Evolutionary conservation across 148 eudicot species (phyloP).

Genomic region (Fagopyrum esculentum): DNA sequence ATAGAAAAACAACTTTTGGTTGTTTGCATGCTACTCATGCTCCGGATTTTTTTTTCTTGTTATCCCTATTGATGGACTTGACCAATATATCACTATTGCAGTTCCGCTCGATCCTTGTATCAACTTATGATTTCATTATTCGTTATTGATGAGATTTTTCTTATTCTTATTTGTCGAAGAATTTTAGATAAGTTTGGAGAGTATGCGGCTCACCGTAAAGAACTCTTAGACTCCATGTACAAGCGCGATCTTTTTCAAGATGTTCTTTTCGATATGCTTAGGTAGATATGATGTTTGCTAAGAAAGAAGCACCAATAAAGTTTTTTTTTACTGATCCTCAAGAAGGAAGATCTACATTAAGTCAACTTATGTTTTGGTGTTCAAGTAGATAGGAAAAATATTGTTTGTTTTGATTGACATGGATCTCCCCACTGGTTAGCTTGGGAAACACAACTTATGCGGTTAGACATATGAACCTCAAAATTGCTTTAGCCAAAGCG

Average conservation of each 20-base stretch:
- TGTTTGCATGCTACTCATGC: not conserved
- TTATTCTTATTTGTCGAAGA: not conserved
- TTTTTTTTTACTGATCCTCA: too few relatives aligned
- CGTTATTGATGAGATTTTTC: not conserved
- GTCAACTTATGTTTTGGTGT: too few relatives aligned
- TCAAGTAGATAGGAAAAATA: too few relatives aligned
- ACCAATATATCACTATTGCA: not conserved
- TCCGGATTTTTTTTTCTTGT: not conserved
- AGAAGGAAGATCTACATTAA: too few relatives aligned
- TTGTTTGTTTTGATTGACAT: too few relatives aligned
- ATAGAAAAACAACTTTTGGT: not conserved
- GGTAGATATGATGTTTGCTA: too few relatives aligned
- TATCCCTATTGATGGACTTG: not conserved
- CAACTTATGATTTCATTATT: not conserved
- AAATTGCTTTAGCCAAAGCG: too few relatives aligned
- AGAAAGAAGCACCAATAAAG: too few relatives aligned
- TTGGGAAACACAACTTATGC: too few relatives aligned
- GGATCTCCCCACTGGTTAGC: too few relatives aligned
- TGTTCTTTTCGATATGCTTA: not conserved
- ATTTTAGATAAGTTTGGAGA: not conserved
- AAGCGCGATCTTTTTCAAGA: not conserved
- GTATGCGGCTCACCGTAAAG: not conserved
- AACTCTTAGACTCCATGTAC: not conserved
- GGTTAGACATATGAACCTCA: too few relatives aligned
- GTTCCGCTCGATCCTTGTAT: not conserved